phyloP scores from a whole-genome alignment of 1,284 basidiomycete genomes.

The Cutaneotrichosporon dermatis region DNA sequence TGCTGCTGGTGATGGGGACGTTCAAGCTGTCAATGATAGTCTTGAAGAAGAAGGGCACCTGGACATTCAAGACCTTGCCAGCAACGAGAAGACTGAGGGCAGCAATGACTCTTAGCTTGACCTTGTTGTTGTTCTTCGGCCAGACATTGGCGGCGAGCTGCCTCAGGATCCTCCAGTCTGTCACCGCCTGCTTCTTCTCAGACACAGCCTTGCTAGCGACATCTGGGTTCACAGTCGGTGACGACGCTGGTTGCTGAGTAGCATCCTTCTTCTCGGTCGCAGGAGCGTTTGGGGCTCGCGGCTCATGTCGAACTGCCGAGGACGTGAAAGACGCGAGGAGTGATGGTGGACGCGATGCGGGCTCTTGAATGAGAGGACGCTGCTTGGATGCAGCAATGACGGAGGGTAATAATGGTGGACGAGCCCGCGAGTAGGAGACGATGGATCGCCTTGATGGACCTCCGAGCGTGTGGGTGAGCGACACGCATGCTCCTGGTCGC shows the following conservation, averaged over 20 bases:
- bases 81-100: slow-evolving; percentile 76
- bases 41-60: slow-evolving; percentile 96
- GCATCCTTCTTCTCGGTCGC: background rate
- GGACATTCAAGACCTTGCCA: slow-evolving; percentile 94
- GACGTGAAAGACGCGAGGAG: background rate
- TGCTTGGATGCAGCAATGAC: background rate
- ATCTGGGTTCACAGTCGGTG: slow-evolving; percentile 10
- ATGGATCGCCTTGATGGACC: slow-evolving; percentile 1
- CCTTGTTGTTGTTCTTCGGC: slow-evolving; percentile 54
- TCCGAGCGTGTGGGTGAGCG: background rate
- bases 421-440: background rate
- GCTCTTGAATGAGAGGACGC: background rate
- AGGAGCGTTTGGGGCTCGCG: background rate
- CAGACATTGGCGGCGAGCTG: slow-evolving; percentile 57
- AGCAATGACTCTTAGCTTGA: slow-evolving; percentile 69
- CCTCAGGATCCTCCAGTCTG: slow-evolving; percentile 56
- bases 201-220: slow-evolving; percentile 10
- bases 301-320: background rate
- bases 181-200: slow-evolving; percentile 31
- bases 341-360: background rate
- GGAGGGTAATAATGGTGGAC: background rate
- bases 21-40: slow-evolving; percentile 83
- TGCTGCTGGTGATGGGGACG: slow-evolving; percentile 68
- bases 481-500: background rate
- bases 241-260: background rate